Base-by-base conservation (phyloP, 2,329 filamentous ascomycete species). In the Colletotrichum sp. region DNA sequence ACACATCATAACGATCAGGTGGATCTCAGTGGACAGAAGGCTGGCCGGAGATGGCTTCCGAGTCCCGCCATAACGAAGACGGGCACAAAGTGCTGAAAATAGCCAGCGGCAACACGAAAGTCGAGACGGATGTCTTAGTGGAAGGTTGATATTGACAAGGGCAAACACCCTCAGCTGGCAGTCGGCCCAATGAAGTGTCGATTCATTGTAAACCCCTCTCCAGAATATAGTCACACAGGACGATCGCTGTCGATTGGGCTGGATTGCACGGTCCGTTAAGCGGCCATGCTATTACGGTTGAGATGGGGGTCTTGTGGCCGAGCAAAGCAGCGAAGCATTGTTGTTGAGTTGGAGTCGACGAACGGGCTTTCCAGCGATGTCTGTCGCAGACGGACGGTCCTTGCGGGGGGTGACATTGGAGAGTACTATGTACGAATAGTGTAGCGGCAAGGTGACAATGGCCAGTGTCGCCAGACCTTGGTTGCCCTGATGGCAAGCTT, bases 311-410 rank as follows among this genome's bases (percentile, higher is more conserved):
- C 32, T 59, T 34, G 30, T 44, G 32, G 32, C 32, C 44, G 36
- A 39, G 18, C 24, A 24, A 44, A 44, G 34, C 21, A 64, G 8
- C 28, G 34, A 21, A 66, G 63, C 21, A 49, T 39, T 66, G 63
- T n/a, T 62, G 59, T 32, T 49, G 44, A 28, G 70, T 21, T 57
- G 71, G 32, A 63, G 26, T 32, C 30, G 59, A 64, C 66, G 57
- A 44, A 57, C 39, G 16, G 57, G 57, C 24, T 32, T 55, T 21
- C 44, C 26, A 60, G 39, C 36, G 8, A 60, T 24, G 36, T 62
- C 24, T 72, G 62, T 75, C 68, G 62, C 72, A 67, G 72, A 72
- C 13, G 30, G 36, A 72, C 52, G 55, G 72, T 30, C 68, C 28
- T 59, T 75, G 72, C 68, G 72, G 72, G 16, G 49, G 18, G 44